These are phyloP conservation scores for Alternaria dauci DNA, from an alignment of 2,329 filamentous ascomycete species.

Conservation along the genomic window DNA sequence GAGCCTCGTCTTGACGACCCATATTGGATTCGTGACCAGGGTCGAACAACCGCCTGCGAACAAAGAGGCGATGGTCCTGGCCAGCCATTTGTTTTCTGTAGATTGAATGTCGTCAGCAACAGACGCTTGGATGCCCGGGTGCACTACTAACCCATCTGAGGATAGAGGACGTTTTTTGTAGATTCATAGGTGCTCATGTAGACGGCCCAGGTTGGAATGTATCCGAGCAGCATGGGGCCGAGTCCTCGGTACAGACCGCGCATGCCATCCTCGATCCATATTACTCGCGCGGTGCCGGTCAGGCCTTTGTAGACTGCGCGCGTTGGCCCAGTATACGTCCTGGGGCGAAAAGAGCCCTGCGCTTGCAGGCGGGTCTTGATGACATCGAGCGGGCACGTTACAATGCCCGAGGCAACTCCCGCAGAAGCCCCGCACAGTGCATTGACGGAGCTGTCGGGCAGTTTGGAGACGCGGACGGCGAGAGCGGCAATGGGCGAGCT, in stretches of 20 bases:
- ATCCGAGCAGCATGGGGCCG: slow-evolving; percentile 93
- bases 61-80: slow-evolving; percentile 89
- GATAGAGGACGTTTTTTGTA: slow-evolving; percentile 76
- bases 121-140: not conserved
- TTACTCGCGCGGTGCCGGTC: slow-evolving; percentile 82
- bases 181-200: slow-evolving; percentile 97
- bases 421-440: slow-evolving; percentile 87
- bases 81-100: slow-evolving; percentile 73
- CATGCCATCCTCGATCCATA: slow-evolving; percentile 87
- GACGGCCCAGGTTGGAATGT: slow-evolving; percentile 96
- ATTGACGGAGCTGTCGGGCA: slow-evolving; percentile 71
- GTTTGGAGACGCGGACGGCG: slow-evolving; percentile 52
- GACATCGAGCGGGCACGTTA: slow-evolving; percentile 96
- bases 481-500: slow-evolving; percentile 44
- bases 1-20: slow-evolving; percentile 97
- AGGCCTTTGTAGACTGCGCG: slow-evolving; percentile 80
- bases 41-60: slow-evolving; percentile 92
- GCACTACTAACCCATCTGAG: slow-evolving; percentile 62
- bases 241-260: slow-evolving; percentile 92
- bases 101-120: slow-evolving; percentile 19
- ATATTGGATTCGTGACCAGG: slow-evolving; percentile 94
- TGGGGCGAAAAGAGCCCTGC: slow-evolving; percentile 79
- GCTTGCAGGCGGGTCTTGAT: slow-evolving; percentile 99
- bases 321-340: slow-evolving; percentile 59
- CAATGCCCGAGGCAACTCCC: slow-evolving; percentile 90